Evolutionary conservation across 257 asterid species (phyloP), one percentile per base, ranked within the genome.

Genomic region (Ajuga chamaepitys): DNA sequence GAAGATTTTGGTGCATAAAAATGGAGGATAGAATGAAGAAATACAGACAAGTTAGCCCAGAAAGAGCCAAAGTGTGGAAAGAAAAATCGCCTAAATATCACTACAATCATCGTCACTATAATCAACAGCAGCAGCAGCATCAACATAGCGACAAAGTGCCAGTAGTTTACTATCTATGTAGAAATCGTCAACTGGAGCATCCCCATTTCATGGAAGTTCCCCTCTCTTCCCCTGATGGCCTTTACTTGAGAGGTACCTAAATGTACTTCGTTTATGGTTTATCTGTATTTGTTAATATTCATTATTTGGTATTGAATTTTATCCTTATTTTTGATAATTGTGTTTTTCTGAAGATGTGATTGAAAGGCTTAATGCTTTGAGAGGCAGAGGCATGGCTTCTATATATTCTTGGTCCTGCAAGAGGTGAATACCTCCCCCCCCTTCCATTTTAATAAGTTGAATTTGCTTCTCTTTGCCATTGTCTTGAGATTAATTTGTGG

Each of bases 191-290:
- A 55, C 89, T 94, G 22, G 96, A 94, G 77, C 99, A 94, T 75
- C 99, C 99, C 38, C 99, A 94, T 74, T 94, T 94, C 82, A 94
- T 94, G 84, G 95, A 94, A 78, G 95, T 94, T 4, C 85, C 96
- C 35, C 74, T 85, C 60, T 86, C 96, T 59, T 83, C 97, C 18
- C 67, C 97, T 9, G 84, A 85, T 67, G 99, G 99, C 48, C 95
- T 94, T 77, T 79, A 74, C 79, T 73, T 94, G 64, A 86, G 88
- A 86, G 99, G 99, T 92, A 81, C 0, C 22, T 22, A 13, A 61
- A 22, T 47, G 50, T 53, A 28, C 11, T 42, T 25, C 8, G 6
- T 46, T 24, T 55, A 20, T 44, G 14, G 4, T 46, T 24, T 55
- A 20, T 51, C 14, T 67, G 16, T 14, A 9, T 34, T 26, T 61